phyloP scores from a whole-genome alignment of 106 monocot species.

The Agapanthus africanus region DNA sequence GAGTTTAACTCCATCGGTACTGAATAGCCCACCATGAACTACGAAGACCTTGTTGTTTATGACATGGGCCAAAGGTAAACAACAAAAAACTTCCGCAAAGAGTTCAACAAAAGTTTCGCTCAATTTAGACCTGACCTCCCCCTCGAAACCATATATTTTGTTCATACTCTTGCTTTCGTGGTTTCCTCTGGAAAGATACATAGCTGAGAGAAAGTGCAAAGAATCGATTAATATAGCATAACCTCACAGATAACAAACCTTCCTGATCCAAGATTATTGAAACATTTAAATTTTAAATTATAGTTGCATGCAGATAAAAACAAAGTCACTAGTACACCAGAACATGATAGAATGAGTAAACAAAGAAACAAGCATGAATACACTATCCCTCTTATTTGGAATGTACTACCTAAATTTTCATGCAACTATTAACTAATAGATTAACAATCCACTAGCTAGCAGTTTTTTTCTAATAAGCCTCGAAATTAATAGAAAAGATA shows the following conservation, averaged over 20 bases:
- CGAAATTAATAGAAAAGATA: constrained; percentile 1
- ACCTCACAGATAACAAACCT: background rate
- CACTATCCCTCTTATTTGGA: too few species aligned
- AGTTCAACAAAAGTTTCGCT: constrained; percentile 90
- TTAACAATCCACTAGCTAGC: background rate
- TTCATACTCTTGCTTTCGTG: constrained; percentile 99
- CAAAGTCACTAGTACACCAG: too few species aligned
- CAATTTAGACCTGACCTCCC: constrained; percentile 91
- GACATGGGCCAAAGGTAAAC: constrained; percentile 89
- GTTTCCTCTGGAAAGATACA: constrained; percentile 88
- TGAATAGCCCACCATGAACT: constrained; percentile 95
- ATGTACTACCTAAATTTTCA: background rate
- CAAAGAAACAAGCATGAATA: too few species aligned
- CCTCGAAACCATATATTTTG: constrained; percentile 99
- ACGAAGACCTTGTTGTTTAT: constrained; percentile 89
- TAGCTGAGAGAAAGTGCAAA: constrained; percentile 38
- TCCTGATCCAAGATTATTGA: background rate
- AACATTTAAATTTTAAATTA: too few species aligned
- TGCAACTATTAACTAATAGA: background rate
- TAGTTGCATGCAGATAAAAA: background rate
- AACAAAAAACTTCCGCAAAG: constrained; percentile 97
- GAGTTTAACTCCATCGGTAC: constrained; percentile 95
- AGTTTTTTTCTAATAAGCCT: background rate
- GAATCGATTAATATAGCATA: constrained; percentile 2
- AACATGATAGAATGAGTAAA: too few species aligned